A percentile compares a stretch with the other conserved stretches of the same genome.
Evolutionary conservation across 495 filamentous ascomycete species (phyloP).

Genomic region (Chaetomidium leptoderma): DNA sequence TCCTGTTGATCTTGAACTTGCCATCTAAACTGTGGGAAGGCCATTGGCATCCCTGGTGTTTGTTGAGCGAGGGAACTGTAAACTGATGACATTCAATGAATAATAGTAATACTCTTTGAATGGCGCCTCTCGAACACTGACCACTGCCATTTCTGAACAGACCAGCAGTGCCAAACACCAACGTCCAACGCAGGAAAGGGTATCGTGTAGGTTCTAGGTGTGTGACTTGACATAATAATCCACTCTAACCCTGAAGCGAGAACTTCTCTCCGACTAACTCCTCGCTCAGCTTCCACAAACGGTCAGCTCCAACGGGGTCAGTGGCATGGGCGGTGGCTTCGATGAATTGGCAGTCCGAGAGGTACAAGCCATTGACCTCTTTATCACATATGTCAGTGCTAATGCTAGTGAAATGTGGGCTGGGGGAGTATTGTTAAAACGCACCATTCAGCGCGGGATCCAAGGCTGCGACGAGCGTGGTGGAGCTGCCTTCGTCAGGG

Average conservation of each 20-base stretch:
- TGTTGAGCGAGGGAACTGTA: too few species aligned
- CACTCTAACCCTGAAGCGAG: constrained; percentile 11
- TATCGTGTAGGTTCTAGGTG: too few species aligned
- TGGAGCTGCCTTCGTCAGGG: constrained; percentile 51
- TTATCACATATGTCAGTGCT: constrained; percentile 7
- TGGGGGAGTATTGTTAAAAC: neutral
- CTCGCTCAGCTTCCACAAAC: constrained; percentile 50
- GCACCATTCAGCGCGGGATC: constrained; percentile 48
- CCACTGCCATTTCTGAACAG: too few species aligned
- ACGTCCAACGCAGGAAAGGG: too few species aligned
- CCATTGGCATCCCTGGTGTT: too few species aligned
- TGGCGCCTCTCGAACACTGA: too few species aligned
- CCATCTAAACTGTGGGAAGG: too few species aligned
- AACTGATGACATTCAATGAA: too few species aligned
- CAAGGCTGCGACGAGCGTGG: constrained; percentile 54
- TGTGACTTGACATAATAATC: too few species aligned
- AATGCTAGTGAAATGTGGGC: neutral
- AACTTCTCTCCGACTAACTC: constrained; percentile 46
- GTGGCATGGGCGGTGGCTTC: constrained; percentile 22
- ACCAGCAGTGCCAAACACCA: too few species aligned
- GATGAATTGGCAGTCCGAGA: constrained; percentile 40
- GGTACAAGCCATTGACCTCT: constrained; percentile 40
- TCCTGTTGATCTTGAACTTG: too few species aligned
- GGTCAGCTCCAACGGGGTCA: constrained; percentile 43
- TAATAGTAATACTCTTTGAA: too few species aligned